Conservation (phyloP, 2,329 filamentous ascomycete species). For the Colletotrichum sp. region DNA sequence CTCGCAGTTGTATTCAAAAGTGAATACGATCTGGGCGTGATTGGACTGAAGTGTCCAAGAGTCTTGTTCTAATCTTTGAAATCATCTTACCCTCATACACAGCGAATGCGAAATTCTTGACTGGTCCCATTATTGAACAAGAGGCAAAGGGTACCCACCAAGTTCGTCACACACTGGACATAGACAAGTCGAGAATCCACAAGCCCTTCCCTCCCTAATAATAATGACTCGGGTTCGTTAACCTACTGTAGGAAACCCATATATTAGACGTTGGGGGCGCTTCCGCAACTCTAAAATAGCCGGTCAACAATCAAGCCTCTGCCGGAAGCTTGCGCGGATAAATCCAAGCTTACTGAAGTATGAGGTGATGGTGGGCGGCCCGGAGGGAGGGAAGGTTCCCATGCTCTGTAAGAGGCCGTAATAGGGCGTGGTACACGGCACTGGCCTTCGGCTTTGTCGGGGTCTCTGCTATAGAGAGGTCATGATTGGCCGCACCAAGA, state of each 20-base stretch:
- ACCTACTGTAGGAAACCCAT: fast-evolving
- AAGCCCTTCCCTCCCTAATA: not conserved
- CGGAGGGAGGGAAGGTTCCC: not conserved
- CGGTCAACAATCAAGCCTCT: not conserved
- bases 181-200: not conserved
- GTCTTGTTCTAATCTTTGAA: not conserved
- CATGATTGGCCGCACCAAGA: not conserved
- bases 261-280: not conserved
- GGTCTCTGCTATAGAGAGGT: not conserved
- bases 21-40: fast-evolving
- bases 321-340: not conserved
- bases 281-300: not conserved
- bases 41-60: not conserved
- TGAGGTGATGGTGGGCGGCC: not conserved
- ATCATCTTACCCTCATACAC: not conserved
- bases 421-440: not conserved
- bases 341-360: not conserved
- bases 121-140: not conserved
- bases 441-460: not conserved
- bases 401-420: not conserved
- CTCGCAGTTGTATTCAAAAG: not conserved
- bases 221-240: not conserved
- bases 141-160: not conserved
- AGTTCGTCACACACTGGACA: not conserved
- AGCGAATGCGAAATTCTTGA: not conserved